Base-by-base conservation (phyloP, 805 yeast species). In the Wickerhamomyces ciferrii region DNA sequence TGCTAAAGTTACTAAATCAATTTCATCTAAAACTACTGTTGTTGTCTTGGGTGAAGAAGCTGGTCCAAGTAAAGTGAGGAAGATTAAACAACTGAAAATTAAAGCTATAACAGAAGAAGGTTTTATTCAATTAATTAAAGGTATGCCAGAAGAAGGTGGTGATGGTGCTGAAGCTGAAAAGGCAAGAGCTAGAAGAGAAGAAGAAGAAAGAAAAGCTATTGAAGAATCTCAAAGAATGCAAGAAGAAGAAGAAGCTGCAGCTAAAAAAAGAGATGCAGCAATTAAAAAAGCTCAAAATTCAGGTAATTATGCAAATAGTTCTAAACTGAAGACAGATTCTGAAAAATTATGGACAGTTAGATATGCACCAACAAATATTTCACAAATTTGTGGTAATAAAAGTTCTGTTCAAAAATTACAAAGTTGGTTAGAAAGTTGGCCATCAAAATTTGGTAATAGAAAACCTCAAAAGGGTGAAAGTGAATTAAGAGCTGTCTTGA, bases 41-140 rank as follows among this genome's bases (percentile, higher is more conserved):
- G 96, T 92, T 2, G 97, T 94, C 1, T 72, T 94, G 27, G 99
- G 99, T 8, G 89, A 77, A 44, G 97, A 94, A 54, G 98, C 99
- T 2, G 99, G 99, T 0, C 97, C 98, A 2, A 81, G 89, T n/a
- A 94, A 94, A 65, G 80, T 94, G 39, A 79, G 79, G 56, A 87
- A 83, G 58, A 92, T 95, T 53, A 83, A 79, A 56, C 78, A 80
- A 44, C 70, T 83, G 52, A 75, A 78, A 8, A 79, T 88, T 45
- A 91, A 91, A 65, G 89, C 95, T 37, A 84, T 92, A 49, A 83
- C 80, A 57, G 96, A 94, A 64, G 87, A 78, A 11, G 98, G 98
- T 0, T 90, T 94, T 55, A 66, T 87, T 37, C 80, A 82, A 52
- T 70, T 94, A 52, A 72, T 94, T 41, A 57, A 71, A 20, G 76